Percentiles rank a stretch among this genome's conserved stretches.
Conservation (phyloP, 1,284 basidiomycete species). For the Sphagnurus paluster region DNA sequence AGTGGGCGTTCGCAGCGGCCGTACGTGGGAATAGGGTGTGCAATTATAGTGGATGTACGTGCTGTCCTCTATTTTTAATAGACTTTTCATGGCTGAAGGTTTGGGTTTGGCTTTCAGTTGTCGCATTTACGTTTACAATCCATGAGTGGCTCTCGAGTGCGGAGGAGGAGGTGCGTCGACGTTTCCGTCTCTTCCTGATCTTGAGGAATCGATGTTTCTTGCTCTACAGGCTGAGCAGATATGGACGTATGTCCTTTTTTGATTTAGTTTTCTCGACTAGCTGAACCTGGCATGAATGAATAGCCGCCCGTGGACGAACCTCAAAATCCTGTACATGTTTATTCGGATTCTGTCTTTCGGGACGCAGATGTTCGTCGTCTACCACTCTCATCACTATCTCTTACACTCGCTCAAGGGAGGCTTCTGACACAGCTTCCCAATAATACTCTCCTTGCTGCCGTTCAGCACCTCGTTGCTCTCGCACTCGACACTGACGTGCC, state of each 20-base stretch:
- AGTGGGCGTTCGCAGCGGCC: neutral
- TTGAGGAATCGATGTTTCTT: neutral
- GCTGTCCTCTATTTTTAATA: neutral
- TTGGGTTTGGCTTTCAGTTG: neutral
- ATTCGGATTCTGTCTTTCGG: constrained; percentile 1
- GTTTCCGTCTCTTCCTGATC: neutral
- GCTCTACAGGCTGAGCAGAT: neutral
- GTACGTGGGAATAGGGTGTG: neutral
- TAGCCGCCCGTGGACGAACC: neutral
- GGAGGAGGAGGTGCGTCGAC: neutral
- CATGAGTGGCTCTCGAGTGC: neutral
- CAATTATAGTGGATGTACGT: constrained; percentile 2
- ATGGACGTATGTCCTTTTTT: constrained; percentile 3
- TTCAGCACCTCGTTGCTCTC: neutral
- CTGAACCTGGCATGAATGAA: neutral
- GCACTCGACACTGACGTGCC: neutral
- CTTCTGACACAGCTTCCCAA: neutral
- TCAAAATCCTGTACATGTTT: constrained; percentile 3
- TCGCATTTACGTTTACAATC: neutral
- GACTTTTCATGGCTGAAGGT: neutral
- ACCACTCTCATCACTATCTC: no score
- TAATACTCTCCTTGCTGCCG: neutral
- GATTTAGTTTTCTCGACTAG: no score
- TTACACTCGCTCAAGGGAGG: neutral
- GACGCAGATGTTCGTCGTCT: constrained; percentile 1